Conservation (phyloP, 192 early-diverging fungal species). For the Backusella luteola region DNA sequence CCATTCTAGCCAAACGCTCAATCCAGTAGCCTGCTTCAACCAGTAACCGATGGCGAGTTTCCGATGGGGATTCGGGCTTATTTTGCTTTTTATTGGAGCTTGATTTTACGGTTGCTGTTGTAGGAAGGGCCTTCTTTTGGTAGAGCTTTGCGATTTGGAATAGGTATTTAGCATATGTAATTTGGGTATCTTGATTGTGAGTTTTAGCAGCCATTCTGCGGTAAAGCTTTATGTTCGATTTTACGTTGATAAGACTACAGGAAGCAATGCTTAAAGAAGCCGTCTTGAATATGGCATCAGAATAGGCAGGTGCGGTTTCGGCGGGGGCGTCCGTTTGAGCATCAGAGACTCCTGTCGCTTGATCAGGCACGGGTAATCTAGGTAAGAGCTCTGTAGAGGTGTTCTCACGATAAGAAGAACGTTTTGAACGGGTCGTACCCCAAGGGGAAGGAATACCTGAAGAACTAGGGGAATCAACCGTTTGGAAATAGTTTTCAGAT, state of each 20-base stretch:
- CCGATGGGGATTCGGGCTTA: slow-evolving; percentile 12
- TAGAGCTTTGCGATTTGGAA: slow-evolving; percentile 60
- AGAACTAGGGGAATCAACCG: not conserved
- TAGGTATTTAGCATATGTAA: slow-evolving; percentile 77
- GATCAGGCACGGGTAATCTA: not conserved
- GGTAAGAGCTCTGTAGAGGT: not conserved
- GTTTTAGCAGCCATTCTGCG: slow-evolving; percentile 77
- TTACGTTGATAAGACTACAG: slow-evolving; percentile 21
- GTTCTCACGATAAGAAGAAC: not conserved
- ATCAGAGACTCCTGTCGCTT: not conserved
- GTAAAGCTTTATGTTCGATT: slow-evolving; percentile 56
- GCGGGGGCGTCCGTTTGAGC: not conserved
- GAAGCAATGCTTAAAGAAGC: slow-evolving; percentile 29
- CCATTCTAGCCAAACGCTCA: slow-evolving; percentile 64
- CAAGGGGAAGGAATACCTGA: slow-evolving; percentile 11
- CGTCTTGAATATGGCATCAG: not conserved
- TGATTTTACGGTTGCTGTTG: not conserved
- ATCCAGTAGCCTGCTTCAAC: slow-evolving; percentile 75
- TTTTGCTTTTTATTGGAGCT: not conserved
- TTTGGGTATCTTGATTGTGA: slow-evolving; percentile 67
- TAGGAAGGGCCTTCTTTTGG: slow-evolving; percentile 1
- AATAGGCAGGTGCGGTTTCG: not conserved
- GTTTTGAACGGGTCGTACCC: not conserved
- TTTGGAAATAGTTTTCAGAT: slow-evolving; percentile 2
- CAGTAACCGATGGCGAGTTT: slow-evolving; percentile 38